Evolutionary conservation across 2,329 filamentous ascomycete species (phyloP).

Genomic region (Helotiales sp.): DNA sequence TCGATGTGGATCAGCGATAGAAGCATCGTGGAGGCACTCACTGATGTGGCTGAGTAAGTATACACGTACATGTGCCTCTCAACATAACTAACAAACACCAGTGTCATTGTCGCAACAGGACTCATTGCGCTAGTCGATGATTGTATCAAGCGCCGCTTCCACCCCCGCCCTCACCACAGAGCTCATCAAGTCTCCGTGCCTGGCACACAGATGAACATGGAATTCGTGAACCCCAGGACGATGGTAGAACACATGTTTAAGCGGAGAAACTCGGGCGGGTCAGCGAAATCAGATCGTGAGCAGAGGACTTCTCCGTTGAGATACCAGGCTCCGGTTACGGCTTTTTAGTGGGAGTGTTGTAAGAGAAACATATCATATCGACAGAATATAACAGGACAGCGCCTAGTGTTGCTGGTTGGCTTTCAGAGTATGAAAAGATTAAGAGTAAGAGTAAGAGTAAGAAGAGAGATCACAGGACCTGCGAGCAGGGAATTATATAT

Average conservation of each 20-base stretch:
- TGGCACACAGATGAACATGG: conserved; percentile 49
- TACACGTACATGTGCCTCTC: neutral
- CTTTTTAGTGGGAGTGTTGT: conserved; percentile 8
- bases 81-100: conserved; percentile 38
- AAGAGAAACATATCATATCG: conserved; percentile 2
- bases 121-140: conserved; percentile 88
- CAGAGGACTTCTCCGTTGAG: conserved; percentile 21
- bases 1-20: conserved; percentile 87
- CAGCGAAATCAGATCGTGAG: conserved; percentile 21
- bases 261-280: conserved; percentile 40
- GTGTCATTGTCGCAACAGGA: conserved; percentile 87
- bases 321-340: conserved; percentile 9
- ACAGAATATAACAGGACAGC: conserved; percentile 3
- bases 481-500: conserved; percentile 4
- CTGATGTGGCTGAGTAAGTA: conserved; percentile 85
- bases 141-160: conserved; percentile 65
- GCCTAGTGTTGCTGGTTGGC: neutral
- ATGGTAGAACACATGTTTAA: conserved; percentile 66
- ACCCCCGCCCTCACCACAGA: conserved; percentile 35
- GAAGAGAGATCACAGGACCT: conserved; percentile 3
- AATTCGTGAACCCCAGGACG: conserved; percentile 61
- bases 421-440: neutral
- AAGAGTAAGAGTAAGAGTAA: too few species aligned
- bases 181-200: conserved; percentile 51
- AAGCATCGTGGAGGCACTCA: conserved; percentile 62